phyloP scores from a whole-genome alignment of 805 yeast genomes.

The Phaffomyces opuntiae region DNA sequence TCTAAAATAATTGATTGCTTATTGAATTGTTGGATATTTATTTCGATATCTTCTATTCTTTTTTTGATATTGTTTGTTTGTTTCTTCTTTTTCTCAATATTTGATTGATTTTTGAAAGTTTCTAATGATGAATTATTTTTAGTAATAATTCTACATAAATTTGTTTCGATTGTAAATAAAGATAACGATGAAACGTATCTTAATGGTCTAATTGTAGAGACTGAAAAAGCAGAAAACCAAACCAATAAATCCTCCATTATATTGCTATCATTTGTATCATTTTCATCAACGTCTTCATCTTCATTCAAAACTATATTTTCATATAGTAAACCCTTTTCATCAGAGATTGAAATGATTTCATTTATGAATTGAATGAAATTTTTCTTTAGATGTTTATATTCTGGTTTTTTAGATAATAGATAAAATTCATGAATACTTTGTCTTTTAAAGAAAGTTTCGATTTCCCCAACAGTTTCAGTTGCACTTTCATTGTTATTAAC shows the following conservation, averaged over 20 bases:
- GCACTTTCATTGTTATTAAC: constrained; percentile 64
- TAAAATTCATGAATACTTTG: constrained; percentile 70
- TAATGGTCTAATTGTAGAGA: constrained; percentile 62
- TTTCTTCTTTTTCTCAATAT: constrained; percentile 26
- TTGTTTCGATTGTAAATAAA: constrained; percentile 52
- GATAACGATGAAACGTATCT: constrained; percentile 60
- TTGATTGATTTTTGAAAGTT: constrained; percentile 31
- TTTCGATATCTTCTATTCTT: constrained; percentile 40
- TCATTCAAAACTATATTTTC: constrained; percentile 25
- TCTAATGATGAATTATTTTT: constrained; percentile 30
- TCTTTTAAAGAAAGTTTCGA: constrained; percentile 52
- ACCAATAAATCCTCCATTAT: constrained; percentile 52
- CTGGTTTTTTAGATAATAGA: constrained; percentile 43
- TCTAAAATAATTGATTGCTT: constrained; percentile 46
- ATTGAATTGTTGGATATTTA: constrained; percentile 34
- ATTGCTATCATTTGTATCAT: constrained; percentile 25
- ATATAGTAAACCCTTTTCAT: constrained; percentile 57
- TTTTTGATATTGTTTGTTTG: constrained; percentile 31
- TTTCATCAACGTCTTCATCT: constrained; percentile 27
- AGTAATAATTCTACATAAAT: constrained; percentile 43
- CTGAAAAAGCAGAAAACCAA: constrained; percentile 72
- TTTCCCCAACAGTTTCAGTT: constrained; percentile 63
- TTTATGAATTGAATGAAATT: constrained; percentile 52
- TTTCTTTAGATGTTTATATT: constrained; percentile 40
- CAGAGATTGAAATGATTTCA: constrained; percentile 42